A percentile compares a stretch with the other conserved stretches of the same genome.
These are phyloP conservation scores for Rhododendron molle DNA, from an alignment of 148 eudicot genomes.

Conservation along the genomic window DNA sequence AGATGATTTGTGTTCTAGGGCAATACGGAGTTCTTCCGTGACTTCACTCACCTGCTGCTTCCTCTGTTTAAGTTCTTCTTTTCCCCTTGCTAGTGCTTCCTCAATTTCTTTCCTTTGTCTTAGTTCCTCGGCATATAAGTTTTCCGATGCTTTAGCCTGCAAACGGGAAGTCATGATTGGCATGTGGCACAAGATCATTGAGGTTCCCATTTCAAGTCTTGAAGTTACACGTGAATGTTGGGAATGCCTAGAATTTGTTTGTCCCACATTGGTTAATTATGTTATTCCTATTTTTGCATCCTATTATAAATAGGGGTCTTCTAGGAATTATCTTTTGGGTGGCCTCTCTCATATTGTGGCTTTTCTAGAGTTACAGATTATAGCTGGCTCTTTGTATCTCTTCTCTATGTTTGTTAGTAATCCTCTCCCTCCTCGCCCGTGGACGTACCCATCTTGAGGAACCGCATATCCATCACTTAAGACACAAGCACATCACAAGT, in stretches of 20 bases:
- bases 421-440: too few species aligned
- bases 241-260: too few species aligned
- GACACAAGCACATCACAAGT: neutral
- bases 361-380: too few species aligned
- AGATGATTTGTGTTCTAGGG: slow-evolving; percentile 41
- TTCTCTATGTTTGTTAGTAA: too few species aligned
- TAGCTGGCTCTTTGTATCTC: too few species aligned
- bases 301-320: too few species aligned
- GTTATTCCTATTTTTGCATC: too few species aligned
- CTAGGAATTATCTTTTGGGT: too few species aligned
- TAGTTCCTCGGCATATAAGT: slow-evolving; percentile 45
- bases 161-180: slow-evolving; percentile 2
- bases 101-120: slow-evolving; percentile 52
- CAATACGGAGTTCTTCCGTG: slow-evolving; percentile 37
- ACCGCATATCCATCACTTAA: neutral
- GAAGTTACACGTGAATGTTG: neutral
- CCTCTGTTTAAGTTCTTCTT: slow-evolving; percentile 42
- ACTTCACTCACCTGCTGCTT: slow-evolving; percentile 33
- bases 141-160: slow-evolving; percentile 41
- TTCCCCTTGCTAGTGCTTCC: slow-evolving; percentile 44
- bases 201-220: neutral
- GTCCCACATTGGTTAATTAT: too few species aligned
- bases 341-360: too few species aligned
- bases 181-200: neutral
- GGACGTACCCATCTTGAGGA: too few species aligned